Evolutionary conservation across 257 asterid species (phyloP).

Genomic region (Primulina tabacum): DNA sequence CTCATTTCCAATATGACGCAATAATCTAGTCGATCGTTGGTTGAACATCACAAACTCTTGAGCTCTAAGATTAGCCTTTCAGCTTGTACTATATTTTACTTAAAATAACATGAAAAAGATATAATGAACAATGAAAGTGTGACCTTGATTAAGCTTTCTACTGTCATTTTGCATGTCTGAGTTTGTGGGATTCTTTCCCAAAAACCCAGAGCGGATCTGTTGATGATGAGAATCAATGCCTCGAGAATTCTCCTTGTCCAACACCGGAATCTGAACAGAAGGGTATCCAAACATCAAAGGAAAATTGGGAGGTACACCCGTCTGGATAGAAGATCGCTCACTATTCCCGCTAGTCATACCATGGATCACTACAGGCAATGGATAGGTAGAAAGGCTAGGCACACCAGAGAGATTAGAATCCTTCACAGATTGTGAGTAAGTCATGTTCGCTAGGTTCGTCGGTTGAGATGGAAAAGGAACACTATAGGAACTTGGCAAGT

Average conservation of each 20-base stretch:
- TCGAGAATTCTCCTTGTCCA: slow-evolving; percentile 70
- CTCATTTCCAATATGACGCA: not conserved
- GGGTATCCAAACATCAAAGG: slow-evolving; percentile 78
- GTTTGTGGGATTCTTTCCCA: slow-evolving; percentile 48
- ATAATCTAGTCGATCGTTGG: not conserved
- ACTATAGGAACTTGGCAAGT: slow-evolving; percentile 42
- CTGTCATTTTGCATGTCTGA: slow-evolving; percentile 51
- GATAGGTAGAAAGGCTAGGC: slow-evolving; percentile 42
- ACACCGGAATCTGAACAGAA: slow-evolving; percentile 68
- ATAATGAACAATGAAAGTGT: slow-evolving; percentile 19
- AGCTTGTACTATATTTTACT: not conserved
- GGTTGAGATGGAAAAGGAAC: slow-evolving; percentile 50
- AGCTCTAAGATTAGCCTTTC: slow-evolving; percentile 6
- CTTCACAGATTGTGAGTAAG: slow-evolving; percentile 55
- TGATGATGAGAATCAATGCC: slow-evolving; percentile 55
- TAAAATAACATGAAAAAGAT: not conserved
- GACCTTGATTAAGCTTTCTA: slow-evolving; percentile 68
- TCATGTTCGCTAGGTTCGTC: slow-evolving; percentile 43
- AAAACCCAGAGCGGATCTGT: slow-evolving; percentile 44
- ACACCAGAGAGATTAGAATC: slow-evolving; percentile 45
- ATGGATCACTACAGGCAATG: slow-evolving; percentile 59
- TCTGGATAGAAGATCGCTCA: slow-evolving; percentile 52
- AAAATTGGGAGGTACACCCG: slow-evolving; percentile 52
- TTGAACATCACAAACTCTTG: not conserved
- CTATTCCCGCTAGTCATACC: slow-evolving; percentile 44